phyloP scores from a whole-genome alignment of 208 protist genomes.

The Endotrypanum monterogeii region DNA sequence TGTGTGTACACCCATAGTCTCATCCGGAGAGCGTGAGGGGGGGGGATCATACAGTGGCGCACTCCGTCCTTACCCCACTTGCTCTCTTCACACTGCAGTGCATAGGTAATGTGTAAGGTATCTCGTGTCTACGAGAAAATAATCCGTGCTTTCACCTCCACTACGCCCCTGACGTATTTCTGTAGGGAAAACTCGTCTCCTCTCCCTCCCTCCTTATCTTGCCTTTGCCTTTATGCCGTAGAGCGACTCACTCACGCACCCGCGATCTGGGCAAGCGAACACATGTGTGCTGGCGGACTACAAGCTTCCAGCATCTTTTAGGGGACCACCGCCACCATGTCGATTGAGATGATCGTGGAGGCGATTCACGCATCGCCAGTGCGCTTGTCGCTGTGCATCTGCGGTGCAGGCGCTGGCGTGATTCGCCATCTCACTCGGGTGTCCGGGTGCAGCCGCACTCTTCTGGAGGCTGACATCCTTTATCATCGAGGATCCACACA shows the following conservation, averaged over 20 bases:
- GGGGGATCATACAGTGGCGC: neutral
- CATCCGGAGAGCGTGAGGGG: no score
- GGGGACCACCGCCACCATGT: slow-evolving; percentile 9
- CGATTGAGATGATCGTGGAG: slow-evolving; percentile 35
- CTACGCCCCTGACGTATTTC: no score
- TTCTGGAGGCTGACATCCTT: slow-evolving; percentile 45
- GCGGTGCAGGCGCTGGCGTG: slow-evolving; percentile 47
- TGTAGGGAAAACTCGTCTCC: neutral
- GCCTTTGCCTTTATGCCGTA: neutral
- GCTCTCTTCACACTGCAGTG: neutral
- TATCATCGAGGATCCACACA: slow-evolving; percentile 38
- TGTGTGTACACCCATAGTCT: neutral
- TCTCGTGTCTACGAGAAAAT: neutral
- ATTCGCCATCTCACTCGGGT: slow-evolving; percentile 48
- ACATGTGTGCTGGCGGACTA: no score
- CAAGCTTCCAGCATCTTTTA: no score
- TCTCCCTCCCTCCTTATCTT: neutral
- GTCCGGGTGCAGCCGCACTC: slow-evolving; percentile 58
- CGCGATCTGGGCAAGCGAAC: no score
- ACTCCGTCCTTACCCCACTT: neutral
- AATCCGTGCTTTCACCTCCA: no score
- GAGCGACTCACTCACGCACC: neutral
- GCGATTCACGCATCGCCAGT: slow-evolving; percentile 45
- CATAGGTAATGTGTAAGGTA: neutral
- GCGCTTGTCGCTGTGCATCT: slow-evolving; percentile 44